Evolutionary conservation across 192 early-diverging fungal genomes (phyloP), one percentile per base, ranked within the genome.

Genomic region (Cladochytrium replicatum): DNA sequence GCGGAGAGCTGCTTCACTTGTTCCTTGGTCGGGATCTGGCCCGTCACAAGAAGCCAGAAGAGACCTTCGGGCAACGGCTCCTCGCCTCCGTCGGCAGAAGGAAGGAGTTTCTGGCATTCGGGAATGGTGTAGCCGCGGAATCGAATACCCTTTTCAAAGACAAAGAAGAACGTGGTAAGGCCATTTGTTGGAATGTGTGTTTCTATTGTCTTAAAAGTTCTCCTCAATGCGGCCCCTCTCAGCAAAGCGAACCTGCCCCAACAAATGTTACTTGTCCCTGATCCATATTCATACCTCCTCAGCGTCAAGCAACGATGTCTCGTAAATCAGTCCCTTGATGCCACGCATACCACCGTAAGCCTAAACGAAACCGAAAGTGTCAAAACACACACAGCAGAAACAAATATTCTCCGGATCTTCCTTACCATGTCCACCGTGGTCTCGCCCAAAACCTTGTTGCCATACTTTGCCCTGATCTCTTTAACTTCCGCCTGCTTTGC

Each of bases 271-370:
- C n/a, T n/a, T n/a, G n/a, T n/a, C n/a, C n/a, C n/a, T n/a, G n/a
- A n/a, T n/a, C n/a, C n/a, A n/a, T n/a, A n/a, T n/a, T 22, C 50
- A 26, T 47, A 72, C 74, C 67, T 98, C 95, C 42, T 96, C 83
- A 45, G 95, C 73, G 64, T 98, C 95, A 45, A 98, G 77, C 32
- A 98, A 89, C 64, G 95, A 98, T 50, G 88, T 88, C 69, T 98
- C 95, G 88, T 88, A 93, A 68, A 98, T 76, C 56, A 98, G 83
- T 66, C 92, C 92, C 83, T 98, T 98, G 79, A 98, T 91, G 52
- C 92, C 95, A 68, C 95, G 86, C 92, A 98, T 98, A 63, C 95
- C 94, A 59, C 94, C 94, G 68, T 95, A 95, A 50, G 67, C 65
- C 69, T 67, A 44, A 4, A 38, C 32, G 23, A 34, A 17, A 3